Evolutionary conservation across 2,329 filamentous ascomycete genomes (phyloP), one percentile per base, ranked within the genome.

Genomic region (Monosporascus cannonballus): DNA sequence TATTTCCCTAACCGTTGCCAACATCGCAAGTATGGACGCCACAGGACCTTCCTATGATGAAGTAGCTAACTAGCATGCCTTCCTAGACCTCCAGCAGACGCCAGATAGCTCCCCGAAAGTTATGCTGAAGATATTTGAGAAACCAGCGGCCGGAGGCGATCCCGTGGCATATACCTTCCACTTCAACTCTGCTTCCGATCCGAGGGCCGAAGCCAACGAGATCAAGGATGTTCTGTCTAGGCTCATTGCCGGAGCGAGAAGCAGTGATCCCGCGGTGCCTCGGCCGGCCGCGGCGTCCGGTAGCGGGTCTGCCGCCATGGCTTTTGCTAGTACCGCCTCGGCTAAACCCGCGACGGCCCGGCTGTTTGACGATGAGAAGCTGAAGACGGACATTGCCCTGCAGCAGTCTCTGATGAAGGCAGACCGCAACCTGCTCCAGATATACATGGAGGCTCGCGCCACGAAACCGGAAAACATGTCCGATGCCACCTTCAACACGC

Each of bases 71-170:
- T 58, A 51, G 51, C 38, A n/a, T 24, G 34, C 25, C 25, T 45
- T 5, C 48, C 34, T 61, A 94, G 90, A 97, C 73, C 82, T 99
- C 48, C 93, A 99, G 70, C 93, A 97, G 69, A 97, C 94, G 1
- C 92, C 94, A 14, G 90, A 90, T 55, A 85, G 79, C n/a, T 85
- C 84, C 37, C 77, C 90, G 18, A 96, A 96, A 76, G 91, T 96
- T 50, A 96, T 96, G 79, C 80, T 97, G 54, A 96, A 94, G 70
- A 86, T 99, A 51, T 89, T 96, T 61, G 87, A 87, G 56, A 87
- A 91, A 67, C 72, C 81, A 42, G 71, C 82, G 34, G 74, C 75
- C 47, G 75, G 76, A 25, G 69, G 76, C 27, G 82, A 86, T 48
- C 75, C 89, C 18, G 80, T 85, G 46, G 82, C 85, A 51, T 90